These are phyloP conservation scores for Gossypium ekmanianum DNA, from an alignment of 345 rosid species.

Conservation along the genomic window DNA sequence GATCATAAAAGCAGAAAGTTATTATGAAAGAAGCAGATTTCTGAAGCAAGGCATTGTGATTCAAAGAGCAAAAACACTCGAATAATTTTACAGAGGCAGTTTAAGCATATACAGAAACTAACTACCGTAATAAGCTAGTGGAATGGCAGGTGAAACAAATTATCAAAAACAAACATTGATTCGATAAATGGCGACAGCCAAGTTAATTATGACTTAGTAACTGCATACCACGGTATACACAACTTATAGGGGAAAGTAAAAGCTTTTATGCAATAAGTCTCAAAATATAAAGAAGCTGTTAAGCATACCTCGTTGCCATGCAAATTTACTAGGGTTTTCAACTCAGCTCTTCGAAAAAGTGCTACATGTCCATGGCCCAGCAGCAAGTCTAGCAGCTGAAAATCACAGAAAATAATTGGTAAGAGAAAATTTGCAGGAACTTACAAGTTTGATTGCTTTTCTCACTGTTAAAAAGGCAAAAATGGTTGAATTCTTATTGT, in stretches of 20 bases:
- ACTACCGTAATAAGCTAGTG: not conserved
- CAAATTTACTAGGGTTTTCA: slow-evolving; percentile 87
- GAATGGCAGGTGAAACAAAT: not conserved
- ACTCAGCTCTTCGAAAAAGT: slow-evolving; percentile 96
- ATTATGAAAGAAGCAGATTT: not conserved
- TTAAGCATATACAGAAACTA: not conserved
- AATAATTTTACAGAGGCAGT: not conserved
- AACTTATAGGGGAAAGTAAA: not conserved
- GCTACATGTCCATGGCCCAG: slow-evolving; percentile 90
- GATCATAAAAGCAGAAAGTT: slow-evolving; percentile 8
- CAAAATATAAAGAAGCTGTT: not conserved
- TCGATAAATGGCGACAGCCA: not conserved
- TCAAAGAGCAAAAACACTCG: not conserved
- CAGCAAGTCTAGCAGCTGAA: slow-evolving; percentile 73
- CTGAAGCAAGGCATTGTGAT: slow-evolving; percentile 12
- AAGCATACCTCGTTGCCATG: slow-evolving; percentile 89
- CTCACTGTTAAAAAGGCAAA: not conserved
- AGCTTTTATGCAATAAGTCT: not conserved
- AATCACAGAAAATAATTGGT: slow-evolving; percentile 10
- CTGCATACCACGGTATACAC: not conserved
- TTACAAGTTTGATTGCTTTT: slow-evolving; percentile 8
- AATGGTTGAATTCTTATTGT: slow-evolving; percentile 1
- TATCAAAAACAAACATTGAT: not conserved
- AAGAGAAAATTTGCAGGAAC: not conserved
- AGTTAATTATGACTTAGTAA: not conserved